Evolutionary conservation across 2,329 filamentous ascomycete genomes (phyloP).

Genomic region (Myriosclerotinia curreyana): DNA sequence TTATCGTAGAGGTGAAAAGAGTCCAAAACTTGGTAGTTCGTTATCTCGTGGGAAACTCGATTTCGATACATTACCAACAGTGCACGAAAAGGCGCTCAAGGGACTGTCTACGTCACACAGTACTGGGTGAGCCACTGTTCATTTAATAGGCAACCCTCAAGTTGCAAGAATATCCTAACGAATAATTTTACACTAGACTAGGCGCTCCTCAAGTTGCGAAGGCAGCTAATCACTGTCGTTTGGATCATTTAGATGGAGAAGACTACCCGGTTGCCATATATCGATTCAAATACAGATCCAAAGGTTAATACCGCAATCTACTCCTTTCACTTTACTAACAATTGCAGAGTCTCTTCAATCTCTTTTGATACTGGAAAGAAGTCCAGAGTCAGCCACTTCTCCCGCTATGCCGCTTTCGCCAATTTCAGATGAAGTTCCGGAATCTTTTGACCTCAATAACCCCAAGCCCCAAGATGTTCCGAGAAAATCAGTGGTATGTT

Average conservation of each 20-base stretch:
- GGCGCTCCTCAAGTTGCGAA: not conserved
- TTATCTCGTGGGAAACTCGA: not conserved
- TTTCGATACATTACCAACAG: not conserved
- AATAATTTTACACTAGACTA: not conserved
- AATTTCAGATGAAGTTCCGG: not conserved
- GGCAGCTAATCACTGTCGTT: fast-evolving
- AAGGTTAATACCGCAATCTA: not conserved
- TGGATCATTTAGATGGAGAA: not conserved
- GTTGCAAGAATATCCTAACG: not conserved
- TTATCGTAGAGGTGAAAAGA: not conserved
- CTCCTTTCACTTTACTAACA: not conserved
- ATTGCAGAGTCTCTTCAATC: conserved; percentile 6
- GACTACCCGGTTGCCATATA: not conserved
- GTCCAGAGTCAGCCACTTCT: not conserved
- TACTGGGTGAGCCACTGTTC: not conserved
- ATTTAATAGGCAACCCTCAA: too few relatives aligned
- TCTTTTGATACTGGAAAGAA: conserved; percentile 13
- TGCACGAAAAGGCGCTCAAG: conserved; percentile 17
- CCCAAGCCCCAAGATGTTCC: conserved; percentile 15
- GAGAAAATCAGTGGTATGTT: not conserved
- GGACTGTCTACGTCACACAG: not conserved
- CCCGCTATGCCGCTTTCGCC: not conserved
- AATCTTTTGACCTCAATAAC: not conserved
- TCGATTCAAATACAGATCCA: conserved; percentile 15
- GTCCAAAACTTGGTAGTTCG: too few relatives aligned